Evolutionary conservation across 2,329 filamentous ascomycete species (phyloP), one percentile per base, ranked within the genome.

Genomic region (Penicillium digitatum): DNA sequence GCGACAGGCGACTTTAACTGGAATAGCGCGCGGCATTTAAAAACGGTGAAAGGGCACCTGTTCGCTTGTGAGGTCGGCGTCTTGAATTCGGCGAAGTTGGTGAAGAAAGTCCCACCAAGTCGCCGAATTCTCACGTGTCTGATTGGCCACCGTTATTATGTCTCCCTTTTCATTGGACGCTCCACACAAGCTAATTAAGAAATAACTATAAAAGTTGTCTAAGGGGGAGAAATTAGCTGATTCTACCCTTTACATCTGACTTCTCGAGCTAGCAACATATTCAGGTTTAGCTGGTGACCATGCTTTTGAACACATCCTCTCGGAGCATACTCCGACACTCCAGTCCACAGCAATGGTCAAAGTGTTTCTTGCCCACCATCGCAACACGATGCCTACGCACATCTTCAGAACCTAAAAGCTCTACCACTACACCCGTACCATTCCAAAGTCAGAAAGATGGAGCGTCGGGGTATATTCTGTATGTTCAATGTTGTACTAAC

Each of bases 1-100:
- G 9, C 24, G 44, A 40, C 59, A 62, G 18, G 59, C 60, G 20
- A 62, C 51, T 46, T 57, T 62, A 3, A 35, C 40, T 42, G 55
- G 53, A 48, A 11, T 38, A 10, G 24, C 31, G 11, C 51, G 40
- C 24, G 49, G 49, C 56, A 58, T 58, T 53, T 26, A 18, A 37
- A 8, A 37, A 11, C 18, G 12, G n/a, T 18, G 27, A 5, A 47
- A 53, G 29, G 32, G 34, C 32, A 27, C 1, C 29, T 38, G 18
- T 11, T 46, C 12, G 38, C 22, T 27, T 34, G 31, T 14, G 27
- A 55, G 29, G 48, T 55, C 46, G 56, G 48, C 48, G 42, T 49
- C 34, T 47, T 48, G 22, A 48, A 10, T 29, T 55, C 52, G 56
- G 54, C 35, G 46, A 56, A 38, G 45, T 50, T 43, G 26, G 24